A percentile compares a stretch with the other conserved stretches of the same genome.
These are phyloP conservation scores for Psilocybe cubensis DNA, from an alignment of 768 basidiomycete genomes.

Conservation along the genomic window DNA sequence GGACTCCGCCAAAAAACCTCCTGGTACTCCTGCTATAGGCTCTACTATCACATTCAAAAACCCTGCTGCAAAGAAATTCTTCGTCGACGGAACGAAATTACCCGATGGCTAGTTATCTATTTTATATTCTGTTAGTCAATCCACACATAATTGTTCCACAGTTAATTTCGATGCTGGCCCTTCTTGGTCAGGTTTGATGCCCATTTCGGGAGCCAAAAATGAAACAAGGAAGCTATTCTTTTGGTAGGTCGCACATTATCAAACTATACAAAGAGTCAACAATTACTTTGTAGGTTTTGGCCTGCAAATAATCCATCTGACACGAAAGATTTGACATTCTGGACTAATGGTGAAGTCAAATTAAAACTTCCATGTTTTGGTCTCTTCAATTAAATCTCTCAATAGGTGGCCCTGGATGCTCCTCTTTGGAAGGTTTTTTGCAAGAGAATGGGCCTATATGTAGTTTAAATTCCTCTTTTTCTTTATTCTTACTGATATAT, in stretches of 20 bases:
- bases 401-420: conserved; percentile 70
- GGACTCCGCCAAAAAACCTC: conserved; percentile 26
- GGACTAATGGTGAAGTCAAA: conserved; percentile 47
- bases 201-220: conserved; percentile 57
- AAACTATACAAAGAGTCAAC: too few species aligned
- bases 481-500: not conserved
- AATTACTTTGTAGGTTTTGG: conserved; percentile 60
- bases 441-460: conserved; percentile 70
- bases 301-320: conserved; percentile 64
- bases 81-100: conserved; percentile 50
- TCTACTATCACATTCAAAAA: conserved; percentile 63
- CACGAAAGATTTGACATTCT: conserved; percentile 65
- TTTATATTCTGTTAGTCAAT: not conserved
- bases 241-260: conserved; percentile 28
- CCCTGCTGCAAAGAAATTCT: conserved; percentile 55
- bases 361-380: not conserved
- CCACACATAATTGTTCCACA: conserved; percentile 19
- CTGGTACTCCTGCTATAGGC: conserved; percentile 17
- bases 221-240: conserved; percentile 66
- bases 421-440: conserved; percentile 65
- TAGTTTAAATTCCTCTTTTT: conserved; percentile 26
- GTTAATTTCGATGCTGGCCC: conserved; percentile 72
- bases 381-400: conserved; percentile 18
- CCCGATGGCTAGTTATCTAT: conserved; percentile 37
- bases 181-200: conserved; percentile 69